Conservation (phyloP, 495 filamentous ascomycete genomes). For the Lichina pygmaea region DNA sequence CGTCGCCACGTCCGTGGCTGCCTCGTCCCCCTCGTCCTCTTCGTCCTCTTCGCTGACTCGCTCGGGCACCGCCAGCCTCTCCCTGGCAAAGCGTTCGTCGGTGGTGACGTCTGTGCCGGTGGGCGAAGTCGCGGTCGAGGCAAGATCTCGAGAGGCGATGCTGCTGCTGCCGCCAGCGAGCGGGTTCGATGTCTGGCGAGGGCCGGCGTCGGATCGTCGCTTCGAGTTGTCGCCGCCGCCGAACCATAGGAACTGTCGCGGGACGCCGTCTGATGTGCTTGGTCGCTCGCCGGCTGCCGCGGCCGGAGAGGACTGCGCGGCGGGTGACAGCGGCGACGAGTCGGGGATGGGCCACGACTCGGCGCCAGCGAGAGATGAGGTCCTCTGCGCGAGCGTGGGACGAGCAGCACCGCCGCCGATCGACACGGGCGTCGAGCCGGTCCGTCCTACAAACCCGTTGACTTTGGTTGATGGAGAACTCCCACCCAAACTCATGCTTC, state of each 20-base stretch:
- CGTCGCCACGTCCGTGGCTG: too few species aligned
- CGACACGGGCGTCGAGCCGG: background rate
- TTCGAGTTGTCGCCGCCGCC: background rate
- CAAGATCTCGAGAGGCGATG: background rate
- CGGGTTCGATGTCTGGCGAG: background rate
- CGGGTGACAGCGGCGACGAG: background rate
- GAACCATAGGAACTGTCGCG: background rate
- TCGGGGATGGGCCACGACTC: background rate
- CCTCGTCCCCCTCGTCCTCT: too few species aligned
- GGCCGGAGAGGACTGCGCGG: background rate
- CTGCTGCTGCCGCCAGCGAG: background rate
- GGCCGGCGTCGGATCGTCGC: background rate
- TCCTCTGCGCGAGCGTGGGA: background rate
- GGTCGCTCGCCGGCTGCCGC: background rate
- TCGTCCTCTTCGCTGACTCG: constrained; percentile 2
- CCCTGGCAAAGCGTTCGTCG: constrained; percentile 2
- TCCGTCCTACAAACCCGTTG: background rate
- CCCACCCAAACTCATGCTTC: background rate
- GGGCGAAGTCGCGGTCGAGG: background rate
- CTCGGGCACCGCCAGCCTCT: constrained; percentile 3
- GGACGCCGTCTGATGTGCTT: background rate
- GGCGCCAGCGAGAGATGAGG: background rate
- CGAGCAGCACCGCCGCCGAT: background rate
- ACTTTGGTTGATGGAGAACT: background rate
- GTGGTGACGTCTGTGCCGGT: background rate